Base-by-base conservation (phyloP, 1,139 yeast genomes). In the Suhomyces chickasaworum region DNA sequence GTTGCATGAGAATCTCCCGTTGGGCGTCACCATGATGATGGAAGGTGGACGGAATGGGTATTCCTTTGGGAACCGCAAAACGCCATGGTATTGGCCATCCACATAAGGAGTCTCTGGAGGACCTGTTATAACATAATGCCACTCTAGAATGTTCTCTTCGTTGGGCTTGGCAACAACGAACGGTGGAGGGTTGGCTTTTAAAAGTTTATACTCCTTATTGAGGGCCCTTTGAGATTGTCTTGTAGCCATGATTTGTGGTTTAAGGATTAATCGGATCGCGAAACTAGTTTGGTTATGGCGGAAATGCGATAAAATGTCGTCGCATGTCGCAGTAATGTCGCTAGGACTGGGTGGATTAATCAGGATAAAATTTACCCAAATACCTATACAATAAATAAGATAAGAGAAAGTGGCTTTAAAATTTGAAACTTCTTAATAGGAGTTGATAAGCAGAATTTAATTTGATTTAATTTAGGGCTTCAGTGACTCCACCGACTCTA, bases 1-100 rank as follows among this genome's bases (percentile, higher is more conserved):
- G 61, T 87, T 86, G 44, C 89, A 80, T 52, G 83, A 80, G 64
- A 91, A 88, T 38, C 95, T 73, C 4, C 90, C 95, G 53, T 83
- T 86, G 3, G 97, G 97, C 0, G 97, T 91, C 45, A 83, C 71
- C 91, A 91, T 90, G 44, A 88, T 77, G 48, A 91, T 91, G 18
- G 95, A 81, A 1, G 97, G 97, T 3, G 98, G 98, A 56, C 86
- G 84, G 71, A 86, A 90, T 0, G 97, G 98, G 58, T 90, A 91
- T 55, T 89, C 95, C 9, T 81, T 68, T 1, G 97, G 96, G 64
- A 91, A 90, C 18, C 85, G 75, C 39, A 91, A 73, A 17, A 89
- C 80, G 2, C 98, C 97, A 61, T 90, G 96, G 63, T 86, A 91
- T 64, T 89, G 96, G 0, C 98, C 98, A 17, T 80, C 83, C 48